A percentile compares a stretch with the other conserved stretches of the same genome.
These are phyloP conservation scores for Trichoderma atrobrunneum DNA, from an alignment of 2,329 filamentous ascomycete genomes.

Conservation along the genomic window DNA sequence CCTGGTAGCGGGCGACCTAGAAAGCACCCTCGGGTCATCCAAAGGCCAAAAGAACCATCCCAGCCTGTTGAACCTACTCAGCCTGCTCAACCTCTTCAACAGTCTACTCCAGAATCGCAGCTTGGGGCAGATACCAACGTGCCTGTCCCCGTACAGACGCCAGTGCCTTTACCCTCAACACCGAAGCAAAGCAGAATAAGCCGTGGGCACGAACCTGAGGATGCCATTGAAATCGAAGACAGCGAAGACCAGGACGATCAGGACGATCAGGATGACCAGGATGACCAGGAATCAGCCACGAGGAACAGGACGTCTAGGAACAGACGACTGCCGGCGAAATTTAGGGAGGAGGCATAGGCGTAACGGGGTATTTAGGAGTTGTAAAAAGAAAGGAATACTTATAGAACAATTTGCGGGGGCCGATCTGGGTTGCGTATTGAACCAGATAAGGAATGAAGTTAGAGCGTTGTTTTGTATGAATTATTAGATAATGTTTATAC, in stretches of 20 bases:
- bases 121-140: not conserved
- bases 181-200: not conserved
- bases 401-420: not conserved
- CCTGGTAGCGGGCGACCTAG: conserved; percentile 40
- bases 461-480: not conserved
- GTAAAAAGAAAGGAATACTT: not conserved
- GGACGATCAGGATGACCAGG: conserved; percentile 30
- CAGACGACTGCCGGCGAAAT: conserved; percentile 37
- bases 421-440: not conserved
- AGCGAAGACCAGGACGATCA: conserved; percentile 36
- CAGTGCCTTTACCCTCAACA: not conserved
- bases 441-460: not conserved
- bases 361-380: not conserved
- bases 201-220: not conserved
- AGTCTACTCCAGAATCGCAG: not conserved
- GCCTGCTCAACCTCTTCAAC: not conserved
- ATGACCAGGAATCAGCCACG: conserved; percentile 34
- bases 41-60: not conserved
- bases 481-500: not conserved
- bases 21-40: conserved; percentile 34
- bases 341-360: conserved; percentile 32
- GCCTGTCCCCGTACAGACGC: not conserved
- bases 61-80: not conserved
- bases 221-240: conserved; percentile 29
- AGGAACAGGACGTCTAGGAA: conserved; percentile 29